These are phyloP conservation scores for Zoysia matrella DNA, from an alignment of 202 grass and related monocot genomes.

Conservation along the genomic window DNA sequence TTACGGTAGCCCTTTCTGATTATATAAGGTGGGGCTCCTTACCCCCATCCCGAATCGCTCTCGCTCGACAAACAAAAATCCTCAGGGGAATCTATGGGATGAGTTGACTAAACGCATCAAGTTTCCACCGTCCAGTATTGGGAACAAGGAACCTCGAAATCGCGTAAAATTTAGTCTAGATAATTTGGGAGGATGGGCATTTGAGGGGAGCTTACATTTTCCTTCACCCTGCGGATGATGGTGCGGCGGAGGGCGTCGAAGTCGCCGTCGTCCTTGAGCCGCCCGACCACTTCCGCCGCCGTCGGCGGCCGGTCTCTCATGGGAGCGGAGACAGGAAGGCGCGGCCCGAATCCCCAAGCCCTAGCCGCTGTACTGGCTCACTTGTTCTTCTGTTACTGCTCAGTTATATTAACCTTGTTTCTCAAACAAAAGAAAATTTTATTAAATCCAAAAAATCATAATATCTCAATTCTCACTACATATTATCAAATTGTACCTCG, in stretches of 20 bases:
- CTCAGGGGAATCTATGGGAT: background rate
- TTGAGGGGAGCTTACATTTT: constrained; percentile 62
- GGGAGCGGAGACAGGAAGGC: background rate
- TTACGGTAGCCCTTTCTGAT: background rate
- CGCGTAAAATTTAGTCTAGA: background rate
- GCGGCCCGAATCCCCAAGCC: constrained; percentile 11
- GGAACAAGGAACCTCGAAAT: background rate
- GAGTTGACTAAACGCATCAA: background rate
- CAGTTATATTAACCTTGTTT: too few relatives aligned
- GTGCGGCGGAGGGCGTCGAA: constrained; percentile 86
- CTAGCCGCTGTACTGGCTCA: background rate
- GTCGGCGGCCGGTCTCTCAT: constrained; percentile 50
- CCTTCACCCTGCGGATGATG: constrained; percentile 85
- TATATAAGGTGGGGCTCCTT: background rate
- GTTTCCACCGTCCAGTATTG: background rate
- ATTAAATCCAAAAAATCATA: too few relatives aligned
- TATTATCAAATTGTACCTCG: background rate
- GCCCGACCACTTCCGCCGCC: constrained; percentile 68
- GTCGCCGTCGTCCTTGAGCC: constrained; percentile 87
- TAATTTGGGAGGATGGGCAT: background rate
- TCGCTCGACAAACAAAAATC: background rate
- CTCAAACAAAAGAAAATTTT: background rate
- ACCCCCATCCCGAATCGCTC: background rate
- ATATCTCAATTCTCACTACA: background rate
- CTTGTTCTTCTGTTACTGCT: background rate